Evolutionary conservation across 352 stramenopile genomes (phyloP).

Genomic region (Globisporangium abappressorium): DNA sequence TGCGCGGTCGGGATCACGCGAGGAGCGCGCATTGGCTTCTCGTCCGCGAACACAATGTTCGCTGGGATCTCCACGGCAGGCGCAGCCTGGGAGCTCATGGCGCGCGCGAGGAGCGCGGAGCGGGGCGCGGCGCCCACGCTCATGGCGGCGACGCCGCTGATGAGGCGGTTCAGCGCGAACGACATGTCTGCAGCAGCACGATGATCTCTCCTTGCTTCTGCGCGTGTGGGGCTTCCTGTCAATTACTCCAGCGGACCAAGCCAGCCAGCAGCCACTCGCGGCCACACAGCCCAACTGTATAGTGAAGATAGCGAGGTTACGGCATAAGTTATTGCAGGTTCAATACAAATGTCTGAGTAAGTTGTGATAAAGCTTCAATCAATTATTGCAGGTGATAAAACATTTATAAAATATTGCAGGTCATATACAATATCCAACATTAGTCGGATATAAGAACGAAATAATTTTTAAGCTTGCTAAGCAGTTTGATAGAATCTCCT

Average conservation of each 20-base stretch:
- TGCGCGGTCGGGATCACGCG: conserved; percentile 63
- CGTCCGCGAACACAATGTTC: conserved; percentile 71
- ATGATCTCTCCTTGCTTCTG: not conserved
- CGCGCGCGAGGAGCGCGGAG: conserved; percentile 28
- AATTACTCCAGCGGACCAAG: conserved; percentile 7
- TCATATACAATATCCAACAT: no score
- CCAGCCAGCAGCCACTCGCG: conserved; percentile 13
- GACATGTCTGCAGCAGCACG: conserved; percentile 17
- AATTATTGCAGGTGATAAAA: no score
- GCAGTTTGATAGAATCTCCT: no score
- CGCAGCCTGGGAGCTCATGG: conserved; percentile 32
- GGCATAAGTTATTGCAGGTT: no score
- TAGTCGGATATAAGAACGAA: no score
- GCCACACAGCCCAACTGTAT: not conserved
- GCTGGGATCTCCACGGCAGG: conserved; percentile 31
- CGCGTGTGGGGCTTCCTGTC: conserved; percentile 3
- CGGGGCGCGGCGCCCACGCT: conserved; percentile 39
- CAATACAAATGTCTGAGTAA: no score
- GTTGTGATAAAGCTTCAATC: no score
- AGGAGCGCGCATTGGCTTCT: conserved; percentile 65
- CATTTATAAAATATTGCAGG: no score
- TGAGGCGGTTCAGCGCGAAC: conserved; percentile 53
- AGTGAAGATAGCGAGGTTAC: no score
- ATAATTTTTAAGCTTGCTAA: no score
- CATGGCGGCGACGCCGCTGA: conserved; percentile 55